A percentile compares a stretch with the other conserved stretches of the same genome.
Conservation (phyloP, 139 green algal genomes). For the Pleodorina starrii region DNA sequence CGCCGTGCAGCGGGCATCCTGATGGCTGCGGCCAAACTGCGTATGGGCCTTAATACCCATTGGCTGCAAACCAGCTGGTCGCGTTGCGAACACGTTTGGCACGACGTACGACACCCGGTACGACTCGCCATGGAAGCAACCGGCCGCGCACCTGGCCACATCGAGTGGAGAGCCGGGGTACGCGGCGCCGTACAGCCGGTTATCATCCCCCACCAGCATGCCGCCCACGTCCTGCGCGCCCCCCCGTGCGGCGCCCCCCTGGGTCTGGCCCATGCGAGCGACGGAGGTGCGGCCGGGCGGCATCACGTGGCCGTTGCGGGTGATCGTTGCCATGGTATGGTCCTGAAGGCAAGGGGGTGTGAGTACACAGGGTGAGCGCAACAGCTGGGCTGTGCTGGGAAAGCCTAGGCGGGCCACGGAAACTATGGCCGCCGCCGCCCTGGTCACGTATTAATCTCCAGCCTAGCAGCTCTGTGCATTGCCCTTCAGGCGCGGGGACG, state of each 20-base stretch:
- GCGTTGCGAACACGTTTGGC: no score
- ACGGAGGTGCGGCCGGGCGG: neutral
- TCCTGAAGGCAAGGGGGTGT: neutral
- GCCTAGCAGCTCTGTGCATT: no score
- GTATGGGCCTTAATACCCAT: no score
- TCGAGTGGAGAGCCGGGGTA: constrained; percentile 13
- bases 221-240: neutral
- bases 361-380: neutral
- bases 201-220: constrained; percentile 40
- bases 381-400: neutral
- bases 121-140: no score
- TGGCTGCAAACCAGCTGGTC: no score
- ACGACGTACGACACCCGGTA: no score
- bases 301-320: neutral
- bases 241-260: neutral
- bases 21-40: no score
- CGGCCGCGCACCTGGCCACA: neutral
- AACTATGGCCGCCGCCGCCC: neutral
- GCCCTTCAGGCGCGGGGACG: neutral
- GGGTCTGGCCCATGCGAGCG: neutral
- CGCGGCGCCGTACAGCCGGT: constrained; percentile 23
- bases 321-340: neutral
- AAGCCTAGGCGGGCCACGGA: neutral
- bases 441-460: neutral
- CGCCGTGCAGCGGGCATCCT: no score